phyloP scores from a whole-genome alignment of 1,284 basidiomycete species.

The Limonomyces culmigenus region DNA sequence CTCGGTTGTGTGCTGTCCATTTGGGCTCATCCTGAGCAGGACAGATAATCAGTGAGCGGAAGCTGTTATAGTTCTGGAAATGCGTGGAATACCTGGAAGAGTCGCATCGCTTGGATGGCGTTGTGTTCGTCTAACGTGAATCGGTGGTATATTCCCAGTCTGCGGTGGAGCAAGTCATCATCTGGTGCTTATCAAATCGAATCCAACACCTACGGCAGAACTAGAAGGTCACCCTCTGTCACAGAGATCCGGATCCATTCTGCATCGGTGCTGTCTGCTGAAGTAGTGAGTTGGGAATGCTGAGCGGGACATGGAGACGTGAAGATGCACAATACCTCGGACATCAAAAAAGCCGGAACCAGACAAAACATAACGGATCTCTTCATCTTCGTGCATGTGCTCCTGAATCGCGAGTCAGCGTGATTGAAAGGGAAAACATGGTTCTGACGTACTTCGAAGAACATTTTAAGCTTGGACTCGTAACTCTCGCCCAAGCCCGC shows the following conservation, averaged over 20 bases:
- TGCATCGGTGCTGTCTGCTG: slow-evolving; percentile 37
- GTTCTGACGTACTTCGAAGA: slow-evolving; percentile 59
- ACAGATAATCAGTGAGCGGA: slow-evolving; percentile 1
- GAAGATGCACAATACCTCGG: slow-evolving; percentile 29
- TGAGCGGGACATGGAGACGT: not conserved
- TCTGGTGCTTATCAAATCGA: not conserved
- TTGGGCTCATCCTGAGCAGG: slow-evolving; percentile 63
- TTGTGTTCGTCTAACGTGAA: slow-evolving; percentile 67
- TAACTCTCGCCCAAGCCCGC: slow-evolving; percentile 63
- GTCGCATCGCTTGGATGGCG: slow-evolving; percentile 51
- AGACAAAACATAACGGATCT: slow-evolving; percentile 71
- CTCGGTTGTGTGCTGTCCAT: slow-evolving; percentile 65
- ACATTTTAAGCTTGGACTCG: slow-evolving; percentile 61
- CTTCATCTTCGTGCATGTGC: slow-evolving; percentile 84
- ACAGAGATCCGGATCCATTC: slow-evolving; percentile 62
- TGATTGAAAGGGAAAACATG: not conserved
- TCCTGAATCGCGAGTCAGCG: slow-evolving; percentile 12
- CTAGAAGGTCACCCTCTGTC: slow-evolving; percentile 53
- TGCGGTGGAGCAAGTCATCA: not conserved
- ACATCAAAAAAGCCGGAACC: slow-evolving; percentile 81
- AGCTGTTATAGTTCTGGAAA: not conserved
- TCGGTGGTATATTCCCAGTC: slow-evolving; percentile 68
- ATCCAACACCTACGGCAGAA: slow-evolving; percentile 32
- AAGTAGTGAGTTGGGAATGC: not conserved
- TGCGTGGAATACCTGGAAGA: slow-evolving; percentile 47